Percentiles rank a stretch among this genome's conserved stretches.
These are phyloP conservation scores for Leishmania major DNA, from an alignment of 208 protist genomes.

Conservation along the genomic window DNA sequence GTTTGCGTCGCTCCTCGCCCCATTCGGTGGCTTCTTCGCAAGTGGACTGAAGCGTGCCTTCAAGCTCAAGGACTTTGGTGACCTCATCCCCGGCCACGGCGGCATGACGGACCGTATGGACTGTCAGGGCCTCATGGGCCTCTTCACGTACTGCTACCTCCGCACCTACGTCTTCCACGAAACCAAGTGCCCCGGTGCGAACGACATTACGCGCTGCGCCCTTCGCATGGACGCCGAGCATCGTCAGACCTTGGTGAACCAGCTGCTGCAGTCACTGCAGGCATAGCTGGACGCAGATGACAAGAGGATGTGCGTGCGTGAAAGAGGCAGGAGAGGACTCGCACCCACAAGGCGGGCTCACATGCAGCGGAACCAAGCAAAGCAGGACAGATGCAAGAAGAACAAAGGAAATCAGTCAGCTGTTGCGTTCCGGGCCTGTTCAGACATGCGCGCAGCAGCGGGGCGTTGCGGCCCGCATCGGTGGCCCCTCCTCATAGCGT, in stretches of 20 bases:
- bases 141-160: slow-evolving; percentile 92
- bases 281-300: slow-evolving; percentile 3
- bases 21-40: slow-evolving; percentile 99
- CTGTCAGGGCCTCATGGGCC: slow-evolving; percentile 97
- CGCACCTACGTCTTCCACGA: slow-evolving; percentile 72
- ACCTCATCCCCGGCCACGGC: slow-evolving; percentile 98
- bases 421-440: background rate
- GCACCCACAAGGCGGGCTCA: background rate
- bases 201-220: slow-evolving; percentile 56
- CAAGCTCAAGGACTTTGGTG: slow-evolving; percentile 98
- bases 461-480: background rate
- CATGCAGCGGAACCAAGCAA: background rate
- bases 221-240: slow-evolving; percentile 40
- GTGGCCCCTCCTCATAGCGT: background rate
- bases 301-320: background rate
- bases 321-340: background rate
- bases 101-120: slow-evolving; percentile 98
- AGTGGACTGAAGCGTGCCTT: slow-evolving; percentile 98
- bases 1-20: slow-evolving; percentile 96
- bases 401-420: background rate
- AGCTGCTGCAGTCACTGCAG: slow-evolving; percentile 43
- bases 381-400: background rate
- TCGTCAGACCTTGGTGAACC: slow-evolving; percentile 42
- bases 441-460: background rate
- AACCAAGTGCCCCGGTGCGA: slow-evolving; percentile 46